These are phyloP conservation scores for Phaffia rhodozyma DNA, from an alignment of 1,284 basidiomycete species.

Conservation along the genomic window DNA sequence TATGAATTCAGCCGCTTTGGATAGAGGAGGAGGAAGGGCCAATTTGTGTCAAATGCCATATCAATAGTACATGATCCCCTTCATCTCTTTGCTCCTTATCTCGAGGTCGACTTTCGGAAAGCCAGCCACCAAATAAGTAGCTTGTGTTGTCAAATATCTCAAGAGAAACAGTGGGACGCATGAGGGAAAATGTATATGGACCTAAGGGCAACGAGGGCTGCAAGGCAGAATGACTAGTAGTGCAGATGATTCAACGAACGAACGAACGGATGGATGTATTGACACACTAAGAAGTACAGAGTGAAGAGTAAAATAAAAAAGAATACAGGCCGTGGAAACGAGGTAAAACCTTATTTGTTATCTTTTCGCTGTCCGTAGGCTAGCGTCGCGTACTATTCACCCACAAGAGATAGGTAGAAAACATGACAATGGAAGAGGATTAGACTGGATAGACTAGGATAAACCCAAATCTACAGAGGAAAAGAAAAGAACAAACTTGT, in stretches of 20 bases:
- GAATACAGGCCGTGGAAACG: neutral
- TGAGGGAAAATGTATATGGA: neutral
- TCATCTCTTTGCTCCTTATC: neutral
- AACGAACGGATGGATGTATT: too few relatives aligned
- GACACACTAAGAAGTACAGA: too few relatives aligned
- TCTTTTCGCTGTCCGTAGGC: conserved; percentile 32
- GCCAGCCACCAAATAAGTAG: too few relatives aligned
- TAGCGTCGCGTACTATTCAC: conserved; percentile 33
- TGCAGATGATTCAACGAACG: too few relatives aligned
- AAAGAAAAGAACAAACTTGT: conserved; percentile 26
- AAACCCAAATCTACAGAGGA: neutral
- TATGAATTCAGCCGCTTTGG: conserved; percentile 12
- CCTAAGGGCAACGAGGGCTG: neutral
- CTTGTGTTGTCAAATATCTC: neutral
- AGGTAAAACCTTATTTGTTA: neutral
- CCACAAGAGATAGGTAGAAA: too few relatives aligned
- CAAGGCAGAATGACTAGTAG: too few relatives aligned
- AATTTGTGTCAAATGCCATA: too few relatives aligned
- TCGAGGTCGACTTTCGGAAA: neutral
- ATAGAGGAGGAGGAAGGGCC: too few relatives aligned
- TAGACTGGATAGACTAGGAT: neutral
- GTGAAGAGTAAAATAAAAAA: neutral
- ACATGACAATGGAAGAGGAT: neutral
- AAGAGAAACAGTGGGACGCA: neutral
- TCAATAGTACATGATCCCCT: neutral